phyloP scores from a whole-genome alignment of 495 filamentous ascomycete species.

The Gamarada debralockiae region DNA sequence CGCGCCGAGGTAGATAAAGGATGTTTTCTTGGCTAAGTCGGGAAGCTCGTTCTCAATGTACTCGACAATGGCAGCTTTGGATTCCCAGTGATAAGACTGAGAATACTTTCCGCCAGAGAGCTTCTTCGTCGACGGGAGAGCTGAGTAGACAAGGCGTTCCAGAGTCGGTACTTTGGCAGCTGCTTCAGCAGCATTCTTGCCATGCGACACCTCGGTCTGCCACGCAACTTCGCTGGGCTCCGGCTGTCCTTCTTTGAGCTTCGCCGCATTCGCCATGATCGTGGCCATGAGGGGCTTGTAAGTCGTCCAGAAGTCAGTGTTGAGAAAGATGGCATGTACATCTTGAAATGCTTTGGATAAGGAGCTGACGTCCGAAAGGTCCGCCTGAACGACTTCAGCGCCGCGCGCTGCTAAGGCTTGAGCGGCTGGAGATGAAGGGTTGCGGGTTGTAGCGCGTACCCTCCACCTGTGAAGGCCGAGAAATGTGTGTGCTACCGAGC shows the following conservation, averaged over 20 bases:
- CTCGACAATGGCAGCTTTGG: conserved; percentile 31
- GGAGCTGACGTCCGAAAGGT: conserved; percentile 39
- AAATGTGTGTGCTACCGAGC: conserved; percentile 38
- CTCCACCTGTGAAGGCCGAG: conserved; percentile 33
- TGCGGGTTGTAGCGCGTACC: conserved; percentile 40
- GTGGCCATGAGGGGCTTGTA: conserved; percentile 17
- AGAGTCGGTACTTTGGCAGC: conserved; percentile 40
- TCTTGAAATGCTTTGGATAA: conserved; percentile 42
- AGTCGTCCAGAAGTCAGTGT: conserved; percentile 46
- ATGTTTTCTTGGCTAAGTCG: conserved; percentile 35
- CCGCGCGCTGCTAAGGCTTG: conserved; percentile 36
- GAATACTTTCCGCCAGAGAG: conserved; percentile 30
- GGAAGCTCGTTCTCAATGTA: conserved; percentile 33
- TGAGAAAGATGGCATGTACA: conserved; percentile 46
- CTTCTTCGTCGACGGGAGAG: conserved; percentile 28
- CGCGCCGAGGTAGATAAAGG: conserved; percentile 33
- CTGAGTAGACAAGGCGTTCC: conserved; percentile 40
- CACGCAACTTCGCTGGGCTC: neutral
- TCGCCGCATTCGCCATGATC: conserved; percentile 38
- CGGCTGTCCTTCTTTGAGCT: conserved; percentile 20
- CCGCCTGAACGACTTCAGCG: conserved; percentile 43
- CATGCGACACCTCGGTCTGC: conserved; percentile 1
- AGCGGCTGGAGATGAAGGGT: conserved; percentile 34
- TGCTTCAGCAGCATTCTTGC: conserved; percentile 21
- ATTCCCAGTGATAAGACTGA: conserved; percentile 35